Percentiles rank a stretch among this genome's conserved stretches.
Conservation (phyloP, 805 yeast genomes). For the Komagataella pastoris region DNA sequence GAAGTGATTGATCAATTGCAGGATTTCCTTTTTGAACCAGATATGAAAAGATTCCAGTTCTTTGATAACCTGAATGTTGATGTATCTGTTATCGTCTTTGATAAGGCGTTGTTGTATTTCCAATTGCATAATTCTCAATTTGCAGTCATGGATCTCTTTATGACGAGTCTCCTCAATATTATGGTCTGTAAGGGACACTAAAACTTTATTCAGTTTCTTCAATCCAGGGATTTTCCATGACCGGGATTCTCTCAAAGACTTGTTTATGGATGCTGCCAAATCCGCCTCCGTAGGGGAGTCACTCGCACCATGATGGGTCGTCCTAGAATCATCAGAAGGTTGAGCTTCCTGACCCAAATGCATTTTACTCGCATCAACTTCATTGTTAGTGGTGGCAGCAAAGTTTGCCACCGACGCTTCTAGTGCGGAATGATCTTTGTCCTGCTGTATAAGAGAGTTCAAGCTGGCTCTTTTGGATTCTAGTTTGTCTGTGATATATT, state of each 20-base stretch:
- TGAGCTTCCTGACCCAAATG: background rate
- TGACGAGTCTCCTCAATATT: slow-evolving; percentile 21
- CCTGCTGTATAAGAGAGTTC: slow-evolving; percentile 15
- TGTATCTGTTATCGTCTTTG: slow-evolving; percentile 10
- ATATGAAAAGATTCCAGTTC: slow-evolving; percentile 15
- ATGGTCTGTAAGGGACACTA: slow-evolving; percentile 19
- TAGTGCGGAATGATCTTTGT: slow-evolving; percentile 16
- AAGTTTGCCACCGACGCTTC: slow-evolving; percentile 12
- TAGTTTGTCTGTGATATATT: slow-evolving; percentile 14
- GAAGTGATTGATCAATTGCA: slow-evolving; percentile 9
- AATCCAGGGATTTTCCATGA: slow-evolving; percentile 22
- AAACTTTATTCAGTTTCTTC: slow-evolving; percentile 18
- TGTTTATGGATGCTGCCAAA: slow-evolving; percentile 15
- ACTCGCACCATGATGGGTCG: slow-evolving; percentile 6
- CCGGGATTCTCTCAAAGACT: slow-evolving; percentile 11
- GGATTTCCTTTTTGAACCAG: slow-evolving; percentile 17
- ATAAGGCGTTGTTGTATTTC: slow-evolving; percentile 16
- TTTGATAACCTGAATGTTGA: slow-evolving; percentile 11
- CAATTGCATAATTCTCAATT: slow-evolving; percentile 16
- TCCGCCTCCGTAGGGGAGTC: slow-evolving; percentile 13
- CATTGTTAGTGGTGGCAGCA: background rate
- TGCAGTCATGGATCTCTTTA: slow-evolving; percentile 15
- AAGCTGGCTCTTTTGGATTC: slow-evolving; percentile 11
- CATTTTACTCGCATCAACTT: background rate
- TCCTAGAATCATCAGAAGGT: background rate